phyloP scores from a whole-genome alignment of 108 stramenopile genomes.

The Cyclostephanos tholiformis region DNA sequence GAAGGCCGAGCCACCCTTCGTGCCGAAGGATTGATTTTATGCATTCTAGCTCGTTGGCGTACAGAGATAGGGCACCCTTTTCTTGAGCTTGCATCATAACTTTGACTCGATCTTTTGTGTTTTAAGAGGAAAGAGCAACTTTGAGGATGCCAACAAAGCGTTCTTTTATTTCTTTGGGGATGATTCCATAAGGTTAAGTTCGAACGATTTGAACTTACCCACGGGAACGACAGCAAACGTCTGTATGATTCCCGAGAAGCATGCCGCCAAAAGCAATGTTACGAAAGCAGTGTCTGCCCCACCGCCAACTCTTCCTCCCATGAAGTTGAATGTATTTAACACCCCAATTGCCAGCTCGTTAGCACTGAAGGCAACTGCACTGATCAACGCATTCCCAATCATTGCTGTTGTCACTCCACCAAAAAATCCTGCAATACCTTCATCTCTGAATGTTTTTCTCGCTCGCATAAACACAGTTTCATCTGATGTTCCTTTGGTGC shows the following conservation, averaged over 20 bases:
- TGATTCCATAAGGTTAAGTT: neutral
- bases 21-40: neutral
- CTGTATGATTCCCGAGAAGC: neutral
- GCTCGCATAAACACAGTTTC: neutral
- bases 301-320: neutral
- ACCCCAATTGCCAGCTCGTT: neutral
- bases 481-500: neutral
- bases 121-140: no score
- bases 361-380: neutral
- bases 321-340: neutral
- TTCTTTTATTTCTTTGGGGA: no score
- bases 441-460: neutral
- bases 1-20: conserved; percentile 7
- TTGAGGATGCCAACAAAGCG: no score
- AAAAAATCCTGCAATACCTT: neutral
- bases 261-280: neutral
- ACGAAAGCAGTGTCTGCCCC: neutral
- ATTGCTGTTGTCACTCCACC: neutral
- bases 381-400: neutral
- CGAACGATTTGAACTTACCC: neutral
- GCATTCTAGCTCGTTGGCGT: conserved; percentile 4
- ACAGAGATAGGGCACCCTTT: neutral
- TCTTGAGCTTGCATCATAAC: conserved; percentile 16
- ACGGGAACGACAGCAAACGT: neutral
- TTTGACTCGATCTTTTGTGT: conserved; percentile 7